Conservation (phyloP, 305 asterid species). For the Nicotiana rustica region DNA sequence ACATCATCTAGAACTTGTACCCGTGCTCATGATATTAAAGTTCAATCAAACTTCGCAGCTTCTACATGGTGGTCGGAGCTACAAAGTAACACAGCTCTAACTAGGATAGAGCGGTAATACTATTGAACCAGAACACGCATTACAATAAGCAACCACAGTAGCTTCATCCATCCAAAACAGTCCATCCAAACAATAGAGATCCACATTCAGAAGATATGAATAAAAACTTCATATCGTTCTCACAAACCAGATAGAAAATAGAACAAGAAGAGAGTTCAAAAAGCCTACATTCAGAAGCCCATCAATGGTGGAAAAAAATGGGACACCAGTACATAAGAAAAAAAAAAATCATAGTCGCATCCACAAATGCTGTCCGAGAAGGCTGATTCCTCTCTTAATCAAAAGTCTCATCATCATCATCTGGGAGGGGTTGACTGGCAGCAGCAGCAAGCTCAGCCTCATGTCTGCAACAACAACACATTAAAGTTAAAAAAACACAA, state of each 20-base stretch:
- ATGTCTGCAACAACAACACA: constrained; percentile 38
- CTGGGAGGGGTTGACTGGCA: constrained; percentile 56
- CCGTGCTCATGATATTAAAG: background rate
- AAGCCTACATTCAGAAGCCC: constrained; percentile 16
- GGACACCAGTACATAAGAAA: background rate
- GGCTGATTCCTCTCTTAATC: constrained; percentile 33
- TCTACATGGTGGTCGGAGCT: background rate
- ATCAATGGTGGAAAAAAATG: constrained; percentile 7
- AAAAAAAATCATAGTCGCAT: background rate
- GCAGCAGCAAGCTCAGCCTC: constrained; percentile 52
- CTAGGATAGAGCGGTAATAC: background rate
- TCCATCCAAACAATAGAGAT: background rate
- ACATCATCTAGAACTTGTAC: no score
- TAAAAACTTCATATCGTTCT: background rate
- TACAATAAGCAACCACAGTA: background rate
- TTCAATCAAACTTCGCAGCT: background rate
- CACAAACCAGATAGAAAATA: background rate
- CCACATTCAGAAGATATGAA: constrained; percentile 8
- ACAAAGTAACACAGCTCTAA: background rate
- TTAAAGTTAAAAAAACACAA: background rate
- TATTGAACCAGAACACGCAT: background rate
- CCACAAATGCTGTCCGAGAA: background rate
- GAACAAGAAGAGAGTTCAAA: background rate
- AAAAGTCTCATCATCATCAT: constrained; percentile 59
- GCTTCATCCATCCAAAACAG: background rate